Percentiles rank a stretch among this genome's conserved stretches.
Conservation (phyloP, 2,329 filamentous ascomycete species). For the Cylindrodendrum hubeiense region DNA sequence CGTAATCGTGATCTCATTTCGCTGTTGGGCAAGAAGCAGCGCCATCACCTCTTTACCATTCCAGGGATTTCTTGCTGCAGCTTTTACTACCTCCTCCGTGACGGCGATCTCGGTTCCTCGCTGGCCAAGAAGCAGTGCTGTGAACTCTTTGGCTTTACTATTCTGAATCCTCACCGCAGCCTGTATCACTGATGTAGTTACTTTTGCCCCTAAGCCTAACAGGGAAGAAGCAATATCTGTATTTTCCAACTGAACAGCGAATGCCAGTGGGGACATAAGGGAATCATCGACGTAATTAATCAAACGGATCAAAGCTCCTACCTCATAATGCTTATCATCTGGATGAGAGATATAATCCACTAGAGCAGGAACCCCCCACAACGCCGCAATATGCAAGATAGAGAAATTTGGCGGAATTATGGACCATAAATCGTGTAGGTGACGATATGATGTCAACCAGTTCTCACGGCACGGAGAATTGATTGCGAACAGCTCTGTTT, state of each 20-base stretch:
- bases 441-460: neutral
- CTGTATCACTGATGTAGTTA: neutral
- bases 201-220: neutral
- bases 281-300: conserved; percentile 1
- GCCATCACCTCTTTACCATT: neutral
- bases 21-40: neutral
- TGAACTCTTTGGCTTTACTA: neutral
- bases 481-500: neutral
- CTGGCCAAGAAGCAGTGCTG: neutral
- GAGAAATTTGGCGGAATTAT: conserved; percentile 2
- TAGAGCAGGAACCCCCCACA: neutral
- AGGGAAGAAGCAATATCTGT: neutral
- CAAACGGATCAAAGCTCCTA: neutral
- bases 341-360: neutral
- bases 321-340: neutral
- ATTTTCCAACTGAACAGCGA: neutral
- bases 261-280: neutral
- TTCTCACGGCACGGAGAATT: neutral
- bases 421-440: neutral
- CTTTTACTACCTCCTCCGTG: neutral
- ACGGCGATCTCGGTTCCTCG: neutral
- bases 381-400: conserved; percentile 2
- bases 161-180: neutral
- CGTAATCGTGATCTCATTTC: neutral
- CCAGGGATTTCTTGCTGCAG: accelerated